These are phyloP conservation scores for Amyloporia xantha DNA, from an alignment of 768 basidiomycete species.

Conservation along the genomic window DNA sequence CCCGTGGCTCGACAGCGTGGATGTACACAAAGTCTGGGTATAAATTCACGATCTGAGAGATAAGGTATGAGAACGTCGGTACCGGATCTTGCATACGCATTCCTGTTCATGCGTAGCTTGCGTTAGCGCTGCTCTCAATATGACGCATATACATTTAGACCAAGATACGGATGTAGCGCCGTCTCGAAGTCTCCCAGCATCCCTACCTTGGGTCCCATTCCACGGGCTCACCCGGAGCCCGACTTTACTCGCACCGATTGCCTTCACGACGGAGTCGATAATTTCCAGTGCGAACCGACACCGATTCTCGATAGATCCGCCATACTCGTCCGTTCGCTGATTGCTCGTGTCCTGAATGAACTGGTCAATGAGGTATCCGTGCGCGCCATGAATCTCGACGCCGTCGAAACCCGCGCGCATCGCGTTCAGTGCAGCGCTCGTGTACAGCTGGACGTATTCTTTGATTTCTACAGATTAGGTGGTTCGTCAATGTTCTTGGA, in stretches of 20 bases:
- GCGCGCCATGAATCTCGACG: conserved; percentile 23
- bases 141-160: too few relatives aligned
- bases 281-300: conserved; percentile 39
- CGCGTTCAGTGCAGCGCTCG: conserved; percentile 21
- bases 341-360: conserved; percentile 34
- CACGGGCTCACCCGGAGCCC: conserved; percentile 35
- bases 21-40: conserved; percentile 14
- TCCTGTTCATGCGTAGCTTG: conserved; percentile 15
- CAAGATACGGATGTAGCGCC: too few relatives aligned
- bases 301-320: conserved; percentile 39
- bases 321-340: conserved; percentile 41
- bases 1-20: conserved; percentile 26
- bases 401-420: conserved; percentile 26
- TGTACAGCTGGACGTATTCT: conserved; percentile 12
- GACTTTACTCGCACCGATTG: conserved; percentile 35
- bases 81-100: conserved; percentile 50
- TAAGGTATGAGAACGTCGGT: conserved; percentile 41
- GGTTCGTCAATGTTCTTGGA: too few relatives aligned
- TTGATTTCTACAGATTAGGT: background rate
- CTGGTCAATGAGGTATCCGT: conserved; percentile 33
- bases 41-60: conserved; percentile 2
- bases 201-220: conserved; percentile 25
- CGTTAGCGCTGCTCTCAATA: too few relatives aligned
- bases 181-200: too few relatives aligned
- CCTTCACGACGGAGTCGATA: conserved; percentile 31